A percentile compares a stretch with the other conserved stretches of the same genome.
These are phyloP conservation scores for Multifurca ochricompacta DNA, from an alignment of 768 basidiomycete species.

Conservation along the genomic window DNA sequence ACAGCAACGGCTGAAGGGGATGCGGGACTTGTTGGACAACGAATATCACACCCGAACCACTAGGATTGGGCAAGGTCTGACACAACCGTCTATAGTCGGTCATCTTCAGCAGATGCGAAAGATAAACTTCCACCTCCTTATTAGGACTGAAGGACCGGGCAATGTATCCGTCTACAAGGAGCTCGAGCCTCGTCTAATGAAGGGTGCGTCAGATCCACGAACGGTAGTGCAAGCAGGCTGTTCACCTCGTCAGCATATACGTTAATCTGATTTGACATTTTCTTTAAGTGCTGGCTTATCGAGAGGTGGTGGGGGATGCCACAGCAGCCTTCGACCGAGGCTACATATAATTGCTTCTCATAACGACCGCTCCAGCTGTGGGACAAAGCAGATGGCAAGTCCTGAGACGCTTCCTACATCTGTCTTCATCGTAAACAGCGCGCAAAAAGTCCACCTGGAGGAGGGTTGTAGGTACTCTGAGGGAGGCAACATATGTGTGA, in stretches of 20 bases:
- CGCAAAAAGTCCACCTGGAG: constrained; percentile 9
- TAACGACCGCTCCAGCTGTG: not conserved
- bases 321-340: not conserved
- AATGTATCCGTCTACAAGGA: constrained; percentile 14
- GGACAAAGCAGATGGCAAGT: not conserved
- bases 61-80: not conserved
- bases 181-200: not conserved
- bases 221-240: not conserved
- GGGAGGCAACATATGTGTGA: too few relatives aligned
- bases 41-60: not conserved
- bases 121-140: not conserved
- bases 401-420: not conserved
- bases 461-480: too few relatives aligned
- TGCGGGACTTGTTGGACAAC: not conserved
- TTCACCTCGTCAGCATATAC: not conserved
- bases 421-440: too few relatives aligned
- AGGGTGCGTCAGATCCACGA: not conserved
- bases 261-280: not conserved
- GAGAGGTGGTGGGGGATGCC: not conserved
- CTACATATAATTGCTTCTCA: constrained; percentile 4
- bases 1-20: not conserved
- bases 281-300: not conserved
- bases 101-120: constrained; percentile 11
- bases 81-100: not conserved
- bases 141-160: constrained; percentile 1